phyloP scores from a whole-genome alignment of 192 early-diverging fungal genomes.

The Backusella tuberculispora region DNA sequence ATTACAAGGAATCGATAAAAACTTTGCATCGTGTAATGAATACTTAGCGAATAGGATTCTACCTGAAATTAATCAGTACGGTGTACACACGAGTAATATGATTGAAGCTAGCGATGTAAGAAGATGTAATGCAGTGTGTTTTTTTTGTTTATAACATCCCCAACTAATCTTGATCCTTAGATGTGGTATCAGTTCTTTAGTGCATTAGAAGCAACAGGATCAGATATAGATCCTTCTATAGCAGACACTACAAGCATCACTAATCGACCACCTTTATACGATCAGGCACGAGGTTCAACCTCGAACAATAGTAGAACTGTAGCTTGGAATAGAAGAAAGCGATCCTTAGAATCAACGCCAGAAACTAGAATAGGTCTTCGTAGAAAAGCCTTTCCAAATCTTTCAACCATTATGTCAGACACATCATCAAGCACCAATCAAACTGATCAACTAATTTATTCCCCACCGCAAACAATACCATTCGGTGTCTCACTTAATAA shows the following conservation, averaged over 20 bases:
- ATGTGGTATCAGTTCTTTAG: not conserved
- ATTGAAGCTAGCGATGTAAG: not conserved
- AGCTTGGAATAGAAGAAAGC: not conserved
- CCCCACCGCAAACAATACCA: not conserved
- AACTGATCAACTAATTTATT: not conserved
- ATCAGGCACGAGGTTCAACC: not conserved
- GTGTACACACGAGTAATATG: not conserved
- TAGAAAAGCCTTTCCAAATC: not conserved
- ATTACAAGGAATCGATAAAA: conserved; percentile 10
- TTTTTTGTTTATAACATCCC: not conserved
- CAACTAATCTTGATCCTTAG: not conserved
- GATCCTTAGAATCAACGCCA: not conserved
- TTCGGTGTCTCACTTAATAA: not conserved
- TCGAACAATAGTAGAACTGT: not conserved
- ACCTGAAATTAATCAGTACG: not conserved
- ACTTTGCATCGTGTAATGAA: not conserved
- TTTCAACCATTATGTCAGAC: not conserved
- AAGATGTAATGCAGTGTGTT: not conserved
- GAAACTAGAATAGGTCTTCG: not conserved
- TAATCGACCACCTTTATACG: conserved; percentile 6
- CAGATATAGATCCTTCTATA: not conserved
- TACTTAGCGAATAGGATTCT: not conserved
- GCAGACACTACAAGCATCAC: conserved; percentile 11
- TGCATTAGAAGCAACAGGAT: not conserved
- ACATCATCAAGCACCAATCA: conserved; percentile 7